Evolutionary conservation across 2,329 filamentous ascomycete genomes (phyloP).

Genomic region (Nannizziopsis barbatae): DNA sequence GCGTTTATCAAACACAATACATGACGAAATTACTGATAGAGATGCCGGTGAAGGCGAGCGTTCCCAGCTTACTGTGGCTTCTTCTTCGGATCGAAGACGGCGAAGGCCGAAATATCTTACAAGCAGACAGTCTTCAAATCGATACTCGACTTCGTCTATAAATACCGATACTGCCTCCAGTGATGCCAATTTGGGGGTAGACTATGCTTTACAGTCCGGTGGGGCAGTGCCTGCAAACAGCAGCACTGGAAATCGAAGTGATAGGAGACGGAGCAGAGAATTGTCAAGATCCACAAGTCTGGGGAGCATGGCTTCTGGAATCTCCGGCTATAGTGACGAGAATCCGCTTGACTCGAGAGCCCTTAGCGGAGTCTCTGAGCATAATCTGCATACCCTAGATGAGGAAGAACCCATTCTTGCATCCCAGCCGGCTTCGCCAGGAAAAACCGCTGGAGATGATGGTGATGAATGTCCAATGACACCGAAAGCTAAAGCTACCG

Average conservation of each 20-base stretch:
- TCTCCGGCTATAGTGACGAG: slow-evolving; percentile 45
- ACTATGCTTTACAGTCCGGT: slow-evolving; percentile 73
- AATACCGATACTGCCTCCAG: slow-evolving; percentile 53
- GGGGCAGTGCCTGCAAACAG: slow-evolving; percentile 51
- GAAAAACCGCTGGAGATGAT: slow-evolving; percentile 26
- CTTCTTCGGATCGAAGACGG: slow-evolving; percentile 21
- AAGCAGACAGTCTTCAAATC: slow-evolving; percentile 46
- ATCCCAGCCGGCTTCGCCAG: slow-evolving; percentile 31
- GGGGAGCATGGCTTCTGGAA: slow-evolving; percentile 75
- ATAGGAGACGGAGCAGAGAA: slow-evolving; percentile 35
- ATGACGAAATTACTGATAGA: slow-evolving; percentile 5
- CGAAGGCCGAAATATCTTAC: slow-evolving; percentile 47
- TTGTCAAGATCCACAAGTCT: slow-evolving; percentile 72
- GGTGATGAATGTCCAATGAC: slow-evolving; percentile 49
- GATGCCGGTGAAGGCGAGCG: slow-evolving; percentile 20
- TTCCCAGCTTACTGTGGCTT: slow-evolving; percentile 16
- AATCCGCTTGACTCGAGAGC: slow-evolving; percentile 36
- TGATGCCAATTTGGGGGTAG: slow-evolving; percentile 62
- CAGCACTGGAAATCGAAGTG: slow-evolving; percentile 15
- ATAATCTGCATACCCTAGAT: slow-evolving; percentile 45
- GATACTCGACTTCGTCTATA: slow-evolving; percentile 48
- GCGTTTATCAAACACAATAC: slow-evolving; percentile 6
- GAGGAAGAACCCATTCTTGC: slow-evolving; percentile 43
- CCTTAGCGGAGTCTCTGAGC: slow-evolving; percentile 34
- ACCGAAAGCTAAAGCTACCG: slow-evolving; percentile 51